phyloP scores from a whole-genome alignment of 2,329 filamentous ascomycete species.

The Talaromyces atroroseus region DNA sequence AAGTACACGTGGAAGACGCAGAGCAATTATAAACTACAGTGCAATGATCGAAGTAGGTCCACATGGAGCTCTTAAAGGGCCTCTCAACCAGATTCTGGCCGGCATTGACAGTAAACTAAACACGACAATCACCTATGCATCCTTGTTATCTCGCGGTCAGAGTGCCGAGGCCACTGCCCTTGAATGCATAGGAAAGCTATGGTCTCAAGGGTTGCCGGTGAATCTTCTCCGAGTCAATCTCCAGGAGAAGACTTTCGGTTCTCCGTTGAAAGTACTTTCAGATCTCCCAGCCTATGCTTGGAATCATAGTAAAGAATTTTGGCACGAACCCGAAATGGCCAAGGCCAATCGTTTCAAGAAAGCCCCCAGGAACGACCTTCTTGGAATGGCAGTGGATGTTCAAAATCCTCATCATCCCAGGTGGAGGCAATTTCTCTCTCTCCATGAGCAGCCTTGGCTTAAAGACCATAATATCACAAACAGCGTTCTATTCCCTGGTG shows the following conservation, averaged over 20 bases:
- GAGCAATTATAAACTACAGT: background rate
- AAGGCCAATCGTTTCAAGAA: conserved; percentile 21
- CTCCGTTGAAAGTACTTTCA: conserved; percentile 14
- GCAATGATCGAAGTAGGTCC: conserved; percentile 28
- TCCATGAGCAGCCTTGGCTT: conserved; percentile 29
- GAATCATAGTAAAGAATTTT: conserved; percentile 20
- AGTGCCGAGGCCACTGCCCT: conserved; percentile 14
- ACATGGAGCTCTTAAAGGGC: conserved; percentile 22
- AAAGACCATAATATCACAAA: conserved; percentile 20
- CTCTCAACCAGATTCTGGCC: background rate
- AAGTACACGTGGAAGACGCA: background rate
- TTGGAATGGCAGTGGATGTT: conserved; percentile 25
- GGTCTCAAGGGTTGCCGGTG: conserved; percentile 17
- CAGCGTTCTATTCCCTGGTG: conserved; percentile 22
- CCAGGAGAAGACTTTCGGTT: background rate
- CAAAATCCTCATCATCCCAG: conserved; percentile 21
- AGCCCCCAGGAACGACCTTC: conserved; percentile 23
- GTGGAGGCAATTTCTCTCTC: conserved; percentile 26
- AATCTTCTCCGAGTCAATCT: conserved; percentile 21
- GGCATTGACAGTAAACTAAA: background rate
- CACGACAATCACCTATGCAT: background rate
- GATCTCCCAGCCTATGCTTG: conserved; percentile 25
- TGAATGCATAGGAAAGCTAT: conserved; percentile 18
- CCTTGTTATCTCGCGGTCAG: background rate
- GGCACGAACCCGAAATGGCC: conserved; percentile 23